Percentiles rank a stretch among this genome's conserved stretches.
These are phyloP conservation scores for Tanacetum coccineum DNA, from an alignment of 129 eudicot genomes.

Conservation along the genomic window DNA sequence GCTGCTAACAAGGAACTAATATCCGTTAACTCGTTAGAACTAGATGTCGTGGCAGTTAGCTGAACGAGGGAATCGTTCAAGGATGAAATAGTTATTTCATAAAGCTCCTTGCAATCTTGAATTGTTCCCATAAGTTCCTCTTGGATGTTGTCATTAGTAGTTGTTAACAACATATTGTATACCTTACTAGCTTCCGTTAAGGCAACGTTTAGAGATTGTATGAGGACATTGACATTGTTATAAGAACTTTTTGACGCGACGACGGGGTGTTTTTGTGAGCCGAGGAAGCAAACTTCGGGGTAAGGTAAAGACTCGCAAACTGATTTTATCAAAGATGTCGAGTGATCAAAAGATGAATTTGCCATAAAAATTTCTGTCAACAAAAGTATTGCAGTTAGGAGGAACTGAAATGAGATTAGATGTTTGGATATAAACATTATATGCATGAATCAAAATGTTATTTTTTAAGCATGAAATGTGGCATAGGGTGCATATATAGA, in stretches of 20 bases:
- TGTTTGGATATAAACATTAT: slow-evolving; percentile 19
- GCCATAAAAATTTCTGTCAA: not conserved
- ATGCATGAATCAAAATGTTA: not conserved
- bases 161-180: slow-evolving; percentile 32
- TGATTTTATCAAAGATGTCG: slow-evolving; percentile 14
- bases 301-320: slow-evolving; percentile 71
- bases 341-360: slow-evolving; percentile 13
- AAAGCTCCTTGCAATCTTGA: slow-evolving; percentile 79
- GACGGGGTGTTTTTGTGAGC: slow-evolving; percentile 52
- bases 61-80: slow-evolving; percentile 40
- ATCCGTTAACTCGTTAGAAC: slow-evolving; percentile 30
- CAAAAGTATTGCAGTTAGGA: not conserved
- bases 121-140: slow-evolving; percentile 70
- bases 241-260: slow-evolving; percentile 28
- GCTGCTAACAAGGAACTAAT: slow-evolving; percentile 68
- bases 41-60: slow-evolving; percentile 7
- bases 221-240: slow-evolving; percentile 35
- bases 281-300: slow-evolving; percentile 55
- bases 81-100: slow-evolving; percentile 53
- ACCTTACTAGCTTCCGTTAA: slow-evolving; percentile 51
- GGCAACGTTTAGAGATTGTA: slow-evolving; percentile 66
- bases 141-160: slow-evolving; percentile 28
- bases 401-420: slow-evolving; percentile 11
- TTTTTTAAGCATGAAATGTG: too few relatives aligned
- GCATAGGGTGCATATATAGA: too few relatives aligned